Conservation (phyloP, 2,329 filamentous ascomycete genomes). For the Orbilia quercus region DNA sequence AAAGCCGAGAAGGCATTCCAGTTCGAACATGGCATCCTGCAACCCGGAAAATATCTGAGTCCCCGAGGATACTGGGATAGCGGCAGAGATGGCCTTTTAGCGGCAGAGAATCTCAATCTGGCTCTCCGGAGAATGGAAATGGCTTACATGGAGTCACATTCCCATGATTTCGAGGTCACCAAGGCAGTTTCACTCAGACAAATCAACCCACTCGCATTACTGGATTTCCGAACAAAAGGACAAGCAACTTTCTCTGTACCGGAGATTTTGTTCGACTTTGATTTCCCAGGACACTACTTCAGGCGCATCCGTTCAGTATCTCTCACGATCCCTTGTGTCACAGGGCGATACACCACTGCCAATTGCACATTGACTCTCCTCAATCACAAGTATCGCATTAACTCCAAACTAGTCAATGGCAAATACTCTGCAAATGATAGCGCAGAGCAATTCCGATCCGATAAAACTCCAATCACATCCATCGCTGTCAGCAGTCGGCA, state of each 20-base stretch:
- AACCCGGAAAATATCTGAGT: neutral
- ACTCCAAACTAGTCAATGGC: neutral
- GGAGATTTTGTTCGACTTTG: conserved; percentile 63
- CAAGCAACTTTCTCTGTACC: conserved; percentile 59
- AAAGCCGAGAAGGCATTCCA: conserved; percentile 59
- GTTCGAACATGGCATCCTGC: conserved; percentile 60
- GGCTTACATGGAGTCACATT: conserved; percentile 58
- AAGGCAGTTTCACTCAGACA: conserved; percentile 62
- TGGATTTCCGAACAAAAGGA: conserved; percentile 59
- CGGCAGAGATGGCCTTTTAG: conserved; percentile 62
- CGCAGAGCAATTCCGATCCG: conserved; percentile 57
- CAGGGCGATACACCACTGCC: conserved; percentile 61
- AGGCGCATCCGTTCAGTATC: conserved; percentile 62
- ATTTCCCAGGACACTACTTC: conserved; percentile 64
- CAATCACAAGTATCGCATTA: conserved; percentile 11
- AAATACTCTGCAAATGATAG: conserved; percentile 19
- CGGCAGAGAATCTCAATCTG: conserved; percentile 60
- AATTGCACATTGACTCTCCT: conserved; percentile 59
- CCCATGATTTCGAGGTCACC: conserved; percentile 61
- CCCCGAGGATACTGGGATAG: conserved; percentile 59
- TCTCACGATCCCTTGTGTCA: conserved; percentile 61
- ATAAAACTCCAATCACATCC: conserved; percentile 59
- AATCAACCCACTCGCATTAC: conserved; percentile 59
- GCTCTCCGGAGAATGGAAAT: conserved; percentile 60
- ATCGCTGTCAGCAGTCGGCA: conserved; percentile 54